Evolutionary conservation across 2,329 filamentous ascomycete species (phyloP), one percentile per base, ranked within the genome.

Genomic region (Xylariaceae sp.): DNA sequence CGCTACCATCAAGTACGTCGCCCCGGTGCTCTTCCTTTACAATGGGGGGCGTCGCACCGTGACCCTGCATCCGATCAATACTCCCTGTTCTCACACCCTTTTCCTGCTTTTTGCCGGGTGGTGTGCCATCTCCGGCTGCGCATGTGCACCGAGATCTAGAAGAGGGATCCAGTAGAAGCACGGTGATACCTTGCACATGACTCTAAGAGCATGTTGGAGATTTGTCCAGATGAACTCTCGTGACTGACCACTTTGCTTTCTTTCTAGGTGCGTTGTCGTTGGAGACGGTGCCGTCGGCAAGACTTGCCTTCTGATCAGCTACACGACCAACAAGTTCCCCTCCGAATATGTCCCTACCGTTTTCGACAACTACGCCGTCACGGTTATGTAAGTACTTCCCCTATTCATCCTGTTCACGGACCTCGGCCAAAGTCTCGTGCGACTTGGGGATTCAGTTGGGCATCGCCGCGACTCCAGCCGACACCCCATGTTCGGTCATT

Each of bases 341-440:
- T 96, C 91, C 68, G 94, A 99, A 91, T 99, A 99, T 74, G 94
- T 99, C 56, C 94, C 94, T 50, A 99, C 94, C 32, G 94, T 99
- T 62, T 99, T 99, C 74, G 94, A 99, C 75, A 99, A 99, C 77
- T 99, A 99, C 82, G 94, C 94, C 55, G 94, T 99, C 72, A 99
- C 94, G 64, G 94, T 99, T 65, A 99, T 99, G 94, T 96, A 81
- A 86, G 91, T 60, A 39, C 19, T 6, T 45, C 3, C 37, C 46
- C 47, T 34, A 4, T 48, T 47, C 44, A 30, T 40, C 43, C 51
- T 19, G 26, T 35, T 56, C 51, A 12, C 11, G 6, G 31, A 19
- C 32, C 44, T 34, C 51, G 32, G 40, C 8, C 19, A 19, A 19
- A 19, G 19, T 19, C 12, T 34, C 35, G 39, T 49, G 47, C 37